Evolutionary conservation across 164 flowering plant species (phyloP), one percentile per base, ranked within the genome.

Genomic region (Vitis rupestris): DNA sequence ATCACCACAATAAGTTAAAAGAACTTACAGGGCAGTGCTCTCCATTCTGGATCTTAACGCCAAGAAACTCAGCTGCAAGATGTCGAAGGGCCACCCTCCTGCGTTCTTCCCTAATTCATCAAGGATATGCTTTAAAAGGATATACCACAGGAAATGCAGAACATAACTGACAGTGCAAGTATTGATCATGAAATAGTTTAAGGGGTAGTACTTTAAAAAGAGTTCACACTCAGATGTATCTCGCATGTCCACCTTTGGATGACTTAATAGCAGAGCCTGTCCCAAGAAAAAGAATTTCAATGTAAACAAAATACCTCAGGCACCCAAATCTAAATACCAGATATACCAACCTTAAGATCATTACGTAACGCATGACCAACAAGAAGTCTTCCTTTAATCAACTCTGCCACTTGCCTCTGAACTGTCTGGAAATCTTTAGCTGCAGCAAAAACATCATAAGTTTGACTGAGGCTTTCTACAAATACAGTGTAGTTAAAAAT

Each of bases 321-420:
- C 49, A 68, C 55, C 58, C 13, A 70, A 8, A 68, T 55, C 16
- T 13, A 64, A 64, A 29, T 69, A 66, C 9, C 30, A 64, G 15
- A 61, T 37, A 17, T 17, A 14, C 56, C 47, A 65, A 92, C 99
- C 92, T 87, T 92, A 54, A 94, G 86, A 83, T 94, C 98, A 82
- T 92, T 88, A 68, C 63, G 87, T 80, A 94, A 80, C 59, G 99
- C 95, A 85, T 94, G 99, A 23, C 99, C 98, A 12, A 92, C 96
- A 79, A 94, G 93, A 78, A 87, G 80, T 81, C 84, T 84, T 78
- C 89, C 96, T 62, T 92, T 87, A 11, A 91, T 80, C 79, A 92
- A 64, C 71, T 91, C 95, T 2, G 94, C 93, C 37, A 94, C 96
- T 73, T 85, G 80, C 59, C 72, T 85, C 80, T 94, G 99, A 70